phyloP scores from a whole-genome alignment of 768 basidiomycete species.

The Mrakia frigida region DNA sequence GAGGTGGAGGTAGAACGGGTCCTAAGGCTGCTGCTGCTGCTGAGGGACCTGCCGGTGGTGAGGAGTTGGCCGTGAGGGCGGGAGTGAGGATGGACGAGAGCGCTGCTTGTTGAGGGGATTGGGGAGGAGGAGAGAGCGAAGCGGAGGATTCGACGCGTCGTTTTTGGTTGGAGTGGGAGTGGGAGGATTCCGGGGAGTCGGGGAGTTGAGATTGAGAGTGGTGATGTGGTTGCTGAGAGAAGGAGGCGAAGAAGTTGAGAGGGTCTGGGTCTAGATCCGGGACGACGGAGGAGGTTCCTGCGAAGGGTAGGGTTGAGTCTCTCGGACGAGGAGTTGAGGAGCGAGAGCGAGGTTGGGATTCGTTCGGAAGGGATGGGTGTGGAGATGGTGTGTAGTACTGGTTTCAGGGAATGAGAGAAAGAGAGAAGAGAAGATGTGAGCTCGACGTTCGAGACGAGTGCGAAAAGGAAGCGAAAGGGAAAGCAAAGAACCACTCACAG shows the following conservation, averaged over 20 bases:
- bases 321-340: not conserved
- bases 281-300: not conserved
- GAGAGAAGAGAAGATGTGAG: not conserved
- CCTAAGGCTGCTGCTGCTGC: too few species aligned
- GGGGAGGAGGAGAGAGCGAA: not conserved
- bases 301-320: slow-evolving; percentile 1
- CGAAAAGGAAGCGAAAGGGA: not conserved
- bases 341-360: not conserved
- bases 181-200: not conserved
- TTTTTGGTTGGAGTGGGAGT: not conserved
- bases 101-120: not conserved
- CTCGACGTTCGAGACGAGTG: not conserved
- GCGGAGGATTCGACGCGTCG: not conserved
- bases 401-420: not conserved
- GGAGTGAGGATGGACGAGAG: not conserved
- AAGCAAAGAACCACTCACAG: not conserved
- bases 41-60: not conserved
- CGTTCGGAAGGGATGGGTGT: not conserved
- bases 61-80: not conserved
- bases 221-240: not conserved
- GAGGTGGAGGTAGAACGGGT: not conserved
- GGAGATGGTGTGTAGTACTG: not conserved
- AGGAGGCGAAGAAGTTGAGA: not conserved
- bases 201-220: not conserved
- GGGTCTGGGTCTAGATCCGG: not conserved